These are phyloP conservation scores for Sclerotinia borealis DNA, from an alignment of 2,329 filamentous ascomycete species.

Conservation along the genomic window DNA sequence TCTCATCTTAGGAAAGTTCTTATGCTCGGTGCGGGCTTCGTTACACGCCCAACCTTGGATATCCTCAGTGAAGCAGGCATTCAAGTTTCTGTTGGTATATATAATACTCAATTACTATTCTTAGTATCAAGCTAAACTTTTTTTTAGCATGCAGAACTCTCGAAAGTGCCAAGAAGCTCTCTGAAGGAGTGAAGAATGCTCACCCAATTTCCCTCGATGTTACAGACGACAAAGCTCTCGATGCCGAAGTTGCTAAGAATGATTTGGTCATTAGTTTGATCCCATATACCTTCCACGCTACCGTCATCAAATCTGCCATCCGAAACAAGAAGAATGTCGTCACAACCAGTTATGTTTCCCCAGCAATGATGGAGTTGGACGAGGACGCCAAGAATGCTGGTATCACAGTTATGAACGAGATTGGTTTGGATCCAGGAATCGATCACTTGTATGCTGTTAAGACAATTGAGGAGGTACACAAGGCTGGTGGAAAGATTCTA, in stretches of 20 bases:
- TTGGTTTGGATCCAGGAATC: constrained; percentile 66
- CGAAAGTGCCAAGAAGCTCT: constrained; percentile 68
- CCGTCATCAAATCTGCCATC: constrained; percentile 90
- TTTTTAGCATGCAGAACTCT: constrained; percentile 40
- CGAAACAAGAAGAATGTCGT: constrained; percentile 93
- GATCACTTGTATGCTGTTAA: constrained; percentile 74
- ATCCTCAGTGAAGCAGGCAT: constrained; percentile 51
- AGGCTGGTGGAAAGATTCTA: constrained; percentile 75
- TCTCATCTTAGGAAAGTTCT: constrained; percentile 34
- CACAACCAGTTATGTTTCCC: constrained; percentile 88
- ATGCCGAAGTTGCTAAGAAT: constrained; percentile 72
- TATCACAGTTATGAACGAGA: constrained; percentile 98
- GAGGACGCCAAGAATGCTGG: constrained; percentile 77
- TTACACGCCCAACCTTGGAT: constrained; percentile 52
- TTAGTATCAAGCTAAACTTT: not conserved
- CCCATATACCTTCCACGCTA: constrained; percentile 83
- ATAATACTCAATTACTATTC: not conserved
- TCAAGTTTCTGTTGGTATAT: constrained; percentile 49
- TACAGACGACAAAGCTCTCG: constrained; percentile 66
- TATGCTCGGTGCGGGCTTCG: constrained; percentile 47
- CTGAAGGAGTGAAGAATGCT: constrained; percentile 53
- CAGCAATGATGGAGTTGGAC: constrained; percentile 86
- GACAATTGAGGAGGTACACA: constrained; percentile 83
- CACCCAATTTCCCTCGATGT: constrained; percentile 69
- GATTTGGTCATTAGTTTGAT: constrained; percentile 79